These are phyloP conservation scores for Leptographium galeiforme DNA, from an alignment of 2,329 filamentous ascomycete genomes.

Conservation along the genomic window DNA sequence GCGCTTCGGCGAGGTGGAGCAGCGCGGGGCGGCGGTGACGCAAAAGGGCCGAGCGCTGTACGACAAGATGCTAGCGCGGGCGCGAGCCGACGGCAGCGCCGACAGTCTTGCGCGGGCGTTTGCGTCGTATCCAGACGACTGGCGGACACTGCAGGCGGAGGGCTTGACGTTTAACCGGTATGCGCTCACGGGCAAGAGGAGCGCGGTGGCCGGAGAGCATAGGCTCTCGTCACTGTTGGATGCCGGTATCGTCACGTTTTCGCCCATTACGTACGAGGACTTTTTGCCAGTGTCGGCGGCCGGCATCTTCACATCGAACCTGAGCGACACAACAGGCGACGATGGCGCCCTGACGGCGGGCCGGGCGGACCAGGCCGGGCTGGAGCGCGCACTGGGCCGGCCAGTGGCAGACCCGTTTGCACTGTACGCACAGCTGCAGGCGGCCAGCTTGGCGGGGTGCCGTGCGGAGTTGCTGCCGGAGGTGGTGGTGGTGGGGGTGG, in stretches of 20 bases:
- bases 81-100: slow-evolving; percentile 11
- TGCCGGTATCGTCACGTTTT: slow-evolving; percentile 18
- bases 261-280: slow-evolving; percentile 39
- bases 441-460: too few species aligned
- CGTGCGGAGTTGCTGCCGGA: too few species aligned
- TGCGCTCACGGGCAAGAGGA: background rate
- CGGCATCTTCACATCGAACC: slow-evolving; percentile 3
- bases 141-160: background rate
- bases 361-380: too few species aligned
- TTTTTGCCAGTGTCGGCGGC: slow-evolving; percentile 34
- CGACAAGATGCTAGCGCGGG: slow-evolving; percentile 25
- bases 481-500: too few species aligned
- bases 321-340: background rate
- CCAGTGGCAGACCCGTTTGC: too few species aligned
- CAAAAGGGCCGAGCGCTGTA: slow-evolving; percentile 29
- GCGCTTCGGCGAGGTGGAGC: slow-evolving; percentile 39
- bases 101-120: slow-evolving; percentile 21
- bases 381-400: too few species aligned
- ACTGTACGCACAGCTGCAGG: too few species aligned
- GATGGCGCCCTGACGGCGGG: too few species aligned
- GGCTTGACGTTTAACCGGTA: background rate
- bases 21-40: slow-evolving; percentile 37
- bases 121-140: slow-evolving; percentile 16
- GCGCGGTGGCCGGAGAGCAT: background rate
- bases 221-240: slow-evolving; percentile 18